These are phyloP conservation scores for Magnolia sinica DNA, from an alignment of 164 flowering plant genomes.

Conservation along the genomic window DNA sequence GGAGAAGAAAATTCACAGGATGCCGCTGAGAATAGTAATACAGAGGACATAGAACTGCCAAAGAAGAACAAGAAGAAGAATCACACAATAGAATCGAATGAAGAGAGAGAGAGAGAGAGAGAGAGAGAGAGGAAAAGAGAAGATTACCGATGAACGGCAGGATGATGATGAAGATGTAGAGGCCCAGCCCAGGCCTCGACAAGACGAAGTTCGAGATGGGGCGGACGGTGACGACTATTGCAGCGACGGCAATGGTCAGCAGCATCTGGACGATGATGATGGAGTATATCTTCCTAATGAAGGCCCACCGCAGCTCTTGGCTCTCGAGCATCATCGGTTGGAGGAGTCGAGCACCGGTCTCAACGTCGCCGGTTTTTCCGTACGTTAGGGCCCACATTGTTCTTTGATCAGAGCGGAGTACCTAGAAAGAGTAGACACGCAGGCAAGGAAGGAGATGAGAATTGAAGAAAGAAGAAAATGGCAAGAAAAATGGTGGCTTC, in stretches of 20 bases:
- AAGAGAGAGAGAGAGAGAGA: background rate
- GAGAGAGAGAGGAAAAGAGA: background rate
- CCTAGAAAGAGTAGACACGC: background rate
- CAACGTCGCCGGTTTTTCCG: slow-evolving; percentile 38
- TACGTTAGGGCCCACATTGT: slow-evolving; percentile 23
- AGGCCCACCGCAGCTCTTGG: slow-evolving; percentile 72
- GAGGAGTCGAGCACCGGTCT: slow-evolving; percentile 34
- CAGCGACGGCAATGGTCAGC: slow-evolving; percentile 56
- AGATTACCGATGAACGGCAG: slow-evolving; percentile 4
- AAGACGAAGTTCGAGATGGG: slow-evolving; percentile 14
- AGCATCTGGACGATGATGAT: slow-evolving; percentile 58
- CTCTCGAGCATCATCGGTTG: slow-evolving; percentile 69
- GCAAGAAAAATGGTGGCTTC: background rate
- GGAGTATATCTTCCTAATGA: slow-evolving; percentile 66
- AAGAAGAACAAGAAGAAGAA: background rate
- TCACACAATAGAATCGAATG: background rate
- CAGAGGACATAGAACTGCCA: slow-evolving; percentile 53
- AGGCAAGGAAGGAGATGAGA: background rate
- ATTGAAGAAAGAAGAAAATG: background rate
- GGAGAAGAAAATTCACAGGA: slow-evolving; percentile 58
- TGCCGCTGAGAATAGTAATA: slow-evolving; percentile 40
- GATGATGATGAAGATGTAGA: slow-evolving; percentile 17
- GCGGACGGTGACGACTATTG: slow-evolving; percentile 32
- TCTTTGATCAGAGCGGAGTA: background rate
- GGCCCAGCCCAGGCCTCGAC: slow-evolving; percentile 1